A percentile compares a stretch with the other conserved stretches of the same genome.
Conservation (phyloP, 2,329 filamentous ascomycete genomes). For the Plectosphaerella plurivora region DNA sequence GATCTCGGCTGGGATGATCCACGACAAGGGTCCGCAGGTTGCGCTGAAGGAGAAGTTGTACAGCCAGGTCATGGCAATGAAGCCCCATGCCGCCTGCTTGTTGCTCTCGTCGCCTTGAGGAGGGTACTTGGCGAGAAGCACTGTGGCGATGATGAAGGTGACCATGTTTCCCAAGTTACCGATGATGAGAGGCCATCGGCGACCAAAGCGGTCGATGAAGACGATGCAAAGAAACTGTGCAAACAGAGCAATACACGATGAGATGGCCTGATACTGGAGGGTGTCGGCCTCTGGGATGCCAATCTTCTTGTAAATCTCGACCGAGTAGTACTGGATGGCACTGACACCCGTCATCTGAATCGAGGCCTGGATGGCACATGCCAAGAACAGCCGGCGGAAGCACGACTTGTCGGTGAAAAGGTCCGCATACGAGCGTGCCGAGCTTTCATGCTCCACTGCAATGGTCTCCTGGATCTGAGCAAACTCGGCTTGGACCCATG, state of each 20-base stretch:
- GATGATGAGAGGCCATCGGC: slow-evolving; percentile 66
- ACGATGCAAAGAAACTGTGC: slow-evolving; percentile 66
- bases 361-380: slow-evolving; percentile 63
- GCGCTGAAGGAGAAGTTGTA: slow-evolving; percentile 76
- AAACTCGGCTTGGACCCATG: slow-evolving; percentile 70
- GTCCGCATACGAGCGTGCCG: slow-evolving; percentile 66
- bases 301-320: slow-evolving; percentile 63
- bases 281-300: slow-evolving; percentile 62
- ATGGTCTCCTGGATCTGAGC: slow-evolving; percentile 65
- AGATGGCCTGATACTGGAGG: slow-evolving; percentile 73
- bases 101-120: slow-evolving; percentile 37
- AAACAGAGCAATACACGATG: slow-evolving; percentile 64
- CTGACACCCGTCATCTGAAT: slow-evolving; percentile 74
- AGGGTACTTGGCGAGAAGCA: slow-evolving; percentile 52
- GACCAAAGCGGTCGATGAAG: slow-evolving; percentile 65
- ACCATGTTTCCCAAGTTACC: slow-evolving; percentile 69
- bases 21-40: slow-evolving; percentile 62
- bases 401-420: slow-evolving; percentile 58
- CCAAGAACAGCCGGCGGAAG: slow-evolving; percentile 69
- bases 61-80: slow-evolving; percentile 70
- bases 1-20: slow-evolving; percentile 64
- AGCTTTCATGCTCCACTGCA: slow-evolving; percentile 60
- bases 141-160: slow-evolving; percentile 65
- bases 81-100: slow-evolving; percentile 60
- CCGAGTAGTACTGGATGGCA: slow-evolving; percentile 72